Evolutionary conservation across 2,329 filamentous ascomycete genomes (phyloP).

Genomic region (Cladosporium sp.): DNA sequence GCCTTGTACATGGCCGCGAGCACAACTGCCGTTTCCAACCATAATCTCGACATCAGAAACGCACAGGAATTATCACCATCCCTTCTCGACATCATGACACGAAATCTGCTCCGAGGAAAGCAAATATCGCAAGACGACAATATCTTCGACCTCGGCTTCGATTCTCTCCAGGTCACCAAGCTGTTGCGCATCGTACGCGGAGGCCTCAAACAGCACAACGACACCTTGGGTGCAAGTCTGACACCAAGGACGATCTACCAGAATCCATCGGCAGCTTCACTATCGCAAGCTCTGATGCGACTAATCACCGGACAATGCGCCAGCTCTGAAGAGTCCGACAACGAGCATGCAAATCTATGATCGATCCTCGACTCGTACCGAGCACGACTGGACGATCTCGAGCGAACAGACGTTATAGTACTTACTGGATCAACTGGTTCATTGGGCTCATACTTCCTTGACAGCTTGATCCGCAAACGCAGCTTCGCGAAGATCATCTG

Average conservation of each 20-base stretch:
- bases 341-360: background rate
- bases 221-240: constrained; percentile 48
- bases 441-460: constrained; percentile 39
- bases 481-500: constrained; percentile 36
- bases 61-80: background rate
- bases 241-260: constrained; percentile 50
- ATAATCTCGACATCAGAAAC: background rate
- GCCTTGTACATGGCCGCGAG: background rate
- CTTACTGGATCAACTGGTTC: constrained; percentile 43
- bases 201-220: constrained; percentile 33
- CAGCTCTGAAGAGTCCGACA: background rate
- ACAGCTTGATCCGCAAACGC: constrained; percentile 33
- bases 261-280: constrained; percentile 36
- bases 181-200: background rate
- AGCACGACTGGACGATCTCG: background rate
- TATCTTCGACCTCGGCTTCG: constrained; percentile 5
- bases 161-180: background rate
- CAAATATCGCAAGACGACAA: background rate
- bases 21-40: background rate
- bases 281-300: background rate
- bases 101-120: background rate
- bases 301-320: background rate
- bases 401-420: constrained; percentile 39
- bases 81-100: background rate
- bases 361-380: constrained; percentile 36